A percentile compares a stretch with the other conserved stretches of the same genome.
These are phyloP conservation scores for Phytophthora idaei DNA, from an alignment of 352 stramenopile species.

Conservation along the genomic window DNA sequence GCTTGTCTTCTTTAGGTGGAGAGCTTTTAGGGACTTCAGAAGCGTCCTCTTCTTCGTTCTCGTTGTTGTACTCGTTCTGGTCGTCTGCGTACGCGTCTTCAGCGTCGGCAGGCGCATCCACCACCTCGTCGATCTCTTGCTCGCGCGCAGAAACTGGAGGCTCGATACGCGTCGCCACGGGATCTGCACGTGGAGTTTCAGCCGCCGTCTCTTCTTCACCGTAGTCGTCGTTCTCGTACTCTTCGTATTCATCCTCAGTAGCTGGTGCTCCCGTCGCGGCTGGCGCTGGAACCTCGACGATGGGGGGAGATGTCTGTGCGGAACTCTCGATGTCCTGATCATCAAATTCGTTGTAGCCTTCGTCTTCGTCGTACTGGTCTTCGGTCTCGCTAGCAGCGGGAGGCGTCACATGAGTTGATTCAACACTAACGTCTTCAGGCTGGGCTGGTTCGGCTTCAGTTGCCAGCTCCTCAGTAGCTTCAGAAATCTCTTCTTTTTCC, in stretches of 20 bases:
- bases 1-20: slow-evolving; percentile 1
- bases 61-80: slow-evolving; percentile 46
- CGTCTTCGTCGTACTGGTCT: slow-evolving; percentile 43
- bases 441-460: slow-evolving; percentile 1
- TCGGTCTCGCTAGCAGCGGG: slow-evolving; percentile 16
- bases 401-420: not conserved
- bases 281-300: not conserved
- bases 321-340: slow-evolving; percentile 31
- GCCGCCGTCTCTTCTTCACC: slow-evolving; percentile 12
- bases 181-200: slow-evolving; percentile 7
- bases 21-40: slow-evolving; percentile 1
- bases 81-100: slow-evolving; percentile 43
- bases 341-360: slow-evolving; percentile 59
- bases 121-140: slow-evolving; percentile 28
- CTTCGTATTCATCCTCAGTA: slow-evolving; percentile 53
- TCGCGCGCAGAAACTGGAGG: slow-evolving; percentile 20
- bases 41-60: slow-evolving; percentile 49
- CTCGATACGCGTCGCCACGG: not conserved
- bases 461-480: slow-evolving; percentile 5
- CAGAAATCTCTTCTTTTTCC: slow-evolving; percentile 1
- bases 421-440: not conserved
- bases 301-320: not conserved
- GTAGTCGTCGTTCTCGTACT: slow-evolving; percentile 56
- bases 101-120: slow-evolving; percentile 13
- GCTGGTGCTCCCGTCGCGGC: slow-evolving; percentile 2